Conservation (phyloP, 1,284 basidiomycete genomes). For the Sphaerobolus stellatus region DNA sequence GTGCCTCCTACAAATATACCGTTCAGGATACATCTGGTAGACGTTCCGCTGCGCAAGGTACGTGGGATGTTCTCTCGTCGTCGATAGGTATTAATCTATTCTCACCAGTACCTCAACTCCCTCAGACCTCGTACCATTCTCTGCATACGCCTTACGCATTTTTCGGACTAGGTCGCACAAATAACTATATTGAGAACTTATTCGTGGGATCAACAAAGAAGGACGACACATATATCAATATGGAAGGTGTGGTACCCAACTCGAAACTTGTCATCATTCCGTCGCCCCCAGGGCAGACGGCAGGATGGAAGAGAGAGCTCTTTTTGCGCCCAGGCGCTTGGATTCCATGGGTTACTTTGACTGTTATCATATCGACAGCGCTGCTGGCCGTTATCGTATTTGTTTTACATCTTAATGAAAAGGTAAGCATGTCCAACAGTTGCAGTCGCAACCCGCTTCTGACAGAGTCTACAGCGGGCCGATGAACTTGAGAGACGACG, state of each 20-base stretch:
- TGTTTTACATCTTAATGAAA: conserved; percentile 88
- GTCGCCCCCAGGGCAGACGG: conserved; percentile 48
- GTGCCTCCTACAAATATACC: conserved; percentile 97
- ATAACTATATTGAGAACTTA: conserved; percentile 98
- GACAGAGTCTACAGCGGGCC: conserved; percentile 59
- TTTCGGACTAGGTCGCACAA: conserved; percentile 97
- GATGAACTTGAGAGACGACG: conserved; percentile 88
- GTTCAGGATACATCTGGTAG: conserved; percentile 91
- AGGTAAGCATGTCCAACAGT: conserved; percentile 48
- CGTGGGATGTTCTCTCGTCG: conserved; percentile 15
- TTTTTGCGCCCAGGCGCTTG: conserved; percentile 94
- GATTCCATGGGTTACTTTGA: conserved; percentile 95
- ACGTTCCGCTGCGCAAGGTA: conserved; percentile 87
- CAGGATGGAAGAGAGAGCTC: conserved; percentile 84
- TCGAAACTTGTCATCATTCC: conserved; percentile 96
- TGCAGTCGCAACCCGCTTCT: not conserved
- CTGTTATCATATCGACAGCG: conserved; percentile 73
- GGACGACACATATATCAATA: conserved; percentile 73
- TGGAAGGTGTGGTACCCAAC: conserved; percentile 98
- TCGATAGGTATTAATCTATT: not conserved
- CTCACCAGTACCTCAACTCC: conserved; percentile 78
- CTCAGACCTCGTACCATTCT: conserved; percentile 89
- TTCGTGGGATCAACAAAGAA: conserved; percentile 86
- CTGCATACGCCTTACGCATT: conserved; percentile 91
- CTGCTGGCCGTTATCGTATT: conserved; percentile 82